Conservation (phyloP, 1,284 basidiomycete species). For the Marasmius oreades region DNA sequence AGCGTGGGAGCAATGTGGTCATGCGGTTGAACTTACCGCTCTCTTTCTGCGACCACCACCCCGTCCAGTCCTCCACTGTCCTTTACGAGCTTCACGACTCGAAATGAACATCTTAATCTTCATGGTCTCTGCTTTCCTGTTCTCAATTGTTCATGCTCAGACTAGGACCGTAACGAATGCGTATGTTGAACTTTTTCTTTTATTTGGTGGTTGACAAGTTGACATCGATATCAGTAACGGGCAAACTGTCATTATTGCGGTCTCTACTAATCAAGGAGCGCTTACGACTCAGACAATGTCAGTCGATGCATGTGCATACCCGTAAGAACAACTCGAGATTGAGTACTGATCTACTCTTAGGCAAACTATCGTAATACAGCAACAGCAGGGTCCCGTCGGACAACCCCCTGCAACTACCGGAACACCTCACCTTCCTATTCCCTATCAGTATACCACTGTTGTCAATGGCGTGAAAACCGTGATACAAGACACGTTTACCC, state of each 20-base stretch:
- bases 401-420: conserved; percentile 40
- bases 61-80: too few relatives aligned
- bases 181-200: conserved; percentile 29
- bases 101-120: conserved; percentile 13
- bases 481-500: conserved; percentile 51
- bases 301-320: conserved; percentile 14
- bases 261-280: conserved; percentile 16
- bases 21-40: neutral
- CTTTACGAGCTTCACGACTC: neutral
- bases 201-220: conserved; percentile 3
- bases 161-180: conserved; percentile 40
- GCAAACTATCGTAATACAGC: conserved; percentile 24
- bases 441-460: conserved; percentile 46
- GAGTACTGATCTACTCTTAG: conserved; percentile 20
- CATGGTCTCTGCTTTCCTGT: conserved; percentile 25
- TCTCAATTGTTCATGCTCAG: conserved; percentile 37
- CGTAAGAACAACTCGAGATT: conserved; percentile 22
- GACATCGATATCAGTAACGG: conserved; percentile 40
- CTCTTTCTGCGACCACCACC: neutral
- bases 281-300: conserved; percentile 11
- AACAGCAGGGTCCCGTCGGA: conserved; percentile 57
- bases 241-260: conserved; percentile 31
- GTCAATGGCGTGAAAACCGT: conserved; percentile 46
- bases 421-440: neutral
- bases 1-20: neutral